Base-by-base conservation (phyloP, 805 yeast species). In the Nakazawaea wyomingensis region DNA sequence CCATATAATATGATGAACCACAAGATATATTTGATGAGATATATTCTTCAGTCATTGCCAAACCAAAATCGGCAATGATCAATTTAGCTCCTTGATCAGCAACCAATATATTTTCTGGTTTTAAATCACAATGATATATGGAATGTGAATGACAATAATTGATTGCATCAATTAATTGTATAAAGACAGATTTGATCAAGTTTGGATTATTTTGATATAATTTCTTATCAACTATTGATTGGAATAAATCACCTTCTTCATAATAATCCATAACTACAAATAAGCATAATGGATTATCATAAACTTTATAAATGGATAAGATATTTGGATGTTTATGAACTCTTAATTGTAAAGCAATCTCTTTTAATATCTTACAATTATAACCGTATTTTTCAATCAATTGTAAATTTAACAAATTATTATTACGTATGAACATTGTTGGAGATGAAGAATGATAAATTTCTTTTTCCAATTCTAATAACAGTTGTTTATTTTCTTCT, bases 101-200 rank as follows among this genome's bases (percentile, higher is more conserved):
- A 39, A 89, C 79, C 54, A 93, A 68, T 44, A 93, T 76, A 66
- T 93, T 93, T 61, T 93, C 98, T 5, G 99, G 99, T 66, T 93
- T 93, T 50, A 90, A 78, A 63, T 90, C 98, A 57, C 97, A 85
- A 60, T 90, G 98, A 59, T 81, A 91, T 29, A 91, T 78, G n/a
- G 85, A 82, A 48, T 75, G 77, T 2, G 82, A 71, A 61, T 91
- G 97, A 55, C 95, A 85, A 64, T 82, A 85, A 48, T 78, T 76
- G 41, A 90, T 73, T 3, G 90, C 96, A 48, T 89, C 85, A 34
- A 91, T 69, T 60, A 93, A 73, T 63, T 93, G 97, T 33, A 74
- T 55, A 54, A 85, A 83, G 50, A 74, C 82, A 47, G 69, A 71
- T 57, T 77, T 80, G 56, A 74, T 72, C 47, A 67, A 57, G 13